Evolutionary conservation across 768 basidiomycete genomes (phyloP).

Genomic region (Leccinum longicurvipes): DNA sequence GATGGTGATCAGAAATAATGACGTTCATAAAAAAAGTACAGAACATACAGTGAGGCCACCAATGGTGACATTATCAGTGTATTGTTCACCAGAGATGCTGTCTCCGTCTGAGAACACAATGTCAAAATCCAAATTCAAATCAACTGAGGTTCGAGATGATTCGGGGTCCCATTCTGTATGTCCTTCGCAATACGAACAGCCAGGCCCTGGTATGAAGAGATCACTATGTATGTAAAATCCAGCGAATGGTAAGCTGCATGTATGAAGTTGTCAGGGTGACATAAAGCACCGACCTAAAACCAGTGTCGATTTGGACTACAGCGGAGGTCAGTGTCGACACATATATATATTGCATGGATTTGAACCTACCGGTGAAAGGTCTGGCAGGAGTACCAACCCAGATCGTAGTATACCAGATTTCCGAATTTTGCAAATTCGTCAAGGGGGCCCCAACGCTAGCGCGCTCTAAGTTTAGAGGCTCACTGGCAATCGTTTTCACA

Average conservation of each 20-base stretch:
- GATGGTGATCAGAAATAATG: neutral
- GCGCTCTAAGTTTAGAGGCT: neutral
- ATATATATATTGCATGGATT: too few relatives aligned
- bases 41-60: neutral
- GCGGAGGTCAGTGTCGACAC: neutral
- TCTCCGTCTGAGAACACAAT: neutral
- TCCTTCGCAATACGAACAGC: neutral
- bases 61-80: neutral
- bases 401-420: too few relatives aligned
- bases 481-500: neutral
- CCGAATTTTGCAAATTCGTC: too few relatives aligned
- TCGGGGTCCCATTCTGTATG: neutral
- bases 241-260: neutral
- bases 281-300: neutral
- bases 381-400: neutral
- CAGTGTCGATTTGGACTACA: neutral
- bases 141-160: neutral
- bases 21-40: neutral
- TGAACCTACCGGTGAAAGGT: too few relatives aligned
- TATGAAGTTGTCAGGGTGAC: neutral
- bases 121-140: neutral
- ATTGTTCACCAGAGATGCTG: neutral
- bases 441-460: neutral
- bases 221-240: neutral
- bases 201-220: neutral